These are phyloP conservation scores for Castanea crenata DNA, from an alignment of 306 rosid species.

Conservation along the genomic window DNA sequence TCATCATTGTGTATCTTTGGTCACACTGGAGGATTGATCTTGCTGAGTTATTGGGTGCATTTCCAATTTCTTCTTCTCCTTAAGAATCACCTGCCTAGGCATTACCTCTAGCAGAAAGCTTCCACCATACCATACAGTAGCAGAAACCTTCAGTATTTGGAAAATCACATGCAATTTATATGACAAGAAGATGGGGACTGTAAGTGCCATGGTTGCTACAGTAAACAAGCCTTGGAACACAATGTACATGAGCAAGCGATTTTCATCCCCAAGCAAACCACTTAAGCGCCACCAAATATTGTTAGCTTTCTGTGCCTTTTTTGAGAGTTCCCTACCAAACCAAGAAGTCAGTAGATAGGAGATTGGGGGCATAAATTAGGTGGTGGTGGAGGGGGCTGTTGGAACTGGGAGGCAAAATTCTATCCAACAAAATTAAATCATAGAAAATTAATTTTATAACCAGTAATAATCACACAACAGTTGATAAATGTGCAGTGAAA, in stretches of 20 bases:
- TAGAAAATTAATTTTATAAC: neutral
- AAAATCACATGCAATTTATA: conserved; percentile 64
- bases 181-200: conserved; percentile 89
- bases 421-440: neutral
- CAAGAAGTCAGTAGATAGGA: neutral
- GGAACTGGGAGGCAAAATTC: neutral
- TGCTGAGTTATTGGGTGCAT: conserved; percentile 31
- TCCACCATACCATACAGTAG: conserved; percentile 91
- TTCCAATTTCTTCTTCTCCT: conserved; percentile 77
- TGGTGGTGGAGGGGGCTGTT: neutral
- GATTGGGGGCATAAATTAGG: neutral
- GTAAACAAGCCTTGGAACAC: conserved; percentile 77
- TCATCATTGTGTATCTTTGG: neutral
- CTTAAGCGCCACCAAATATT: conserved; percentile 89
- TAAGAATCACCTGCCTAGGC: conserved; percentile 90
- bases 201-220: conserved; percentile 83
- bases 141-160: conserved; percentile 85
- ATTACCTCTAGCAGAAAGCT: conserved; percentile 88
- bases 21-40: conserved; percentile 23
- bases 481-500: neutral
- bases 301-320: conserved; percentile 92
- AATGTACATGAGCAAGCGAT: conserved; percentile 77
- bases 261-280: conserved; percentile 89
- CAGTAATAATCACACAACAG: conserved; percentile 1
- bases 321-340: conserved; percentile 74